Base-by-base conservation (phyloP, 345 rosid genomes). In the Crucihimalaya himalaica region DNA sequence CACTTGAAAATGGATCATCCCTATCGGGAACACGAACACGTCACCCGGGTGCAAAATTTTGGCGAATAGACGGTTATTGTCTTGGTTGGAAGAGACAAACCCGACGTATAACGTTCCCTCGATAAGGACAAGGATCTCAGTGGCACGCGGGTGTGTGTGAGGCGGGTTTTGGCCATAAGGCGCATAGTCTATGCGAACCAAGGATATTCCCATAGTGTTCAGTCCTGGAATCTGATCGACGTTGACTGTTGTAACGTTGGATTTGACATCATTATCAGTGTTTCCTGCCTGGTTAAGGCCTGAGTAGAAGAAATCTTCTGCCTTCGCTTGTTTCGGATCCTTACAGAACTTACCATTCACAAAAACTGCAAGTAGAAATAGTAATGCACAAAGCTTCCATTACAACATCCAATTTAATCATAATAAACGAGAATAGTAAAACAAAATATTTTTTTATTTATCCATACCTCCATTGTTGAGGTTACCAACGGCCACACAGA, bases 131-230 rank as follows among this genome's bases (percentile, higher is more conserved):
- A 83, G 78, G 27, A 83, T n/a, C 68, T 83, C 84, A 0, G 81
- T 73, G 55, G 39, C 84, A 19, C 84, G 79, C 2, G 84, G 84
- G 34, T 83, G 86, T 6, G 70, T 76, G 70, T 81, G 86, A 31
- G 81, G 86, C 4, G 85, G 83, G 63, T 77, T 81, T n/a, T 79
- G 80, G 5, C 86, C 83, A 9, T 63, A 66, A n/a, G 72, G 78
- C 0, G 78, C 78, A 31, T 63, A 74, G 65, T 74, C 78, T 64
- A 74, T 74, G 12, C 78, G 78, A 7, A 74, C 78, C 25, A 75
- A 45, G 5, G 83, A 83, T 19, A 71, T 74, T 16, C 86, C 86
- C 27, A 80, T 46, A 6, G 82, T 83, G 71, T 79, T 83, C 7
- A 83, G 71, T 19, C 83, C 86, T 3, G 78, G 71, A 47, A 83